Percentiles rank a stretch among this genome's conserved stretches.
These are phyloP conservation scores for Aspergillus jensenii DNA, from an alignment of 2,329 filamentous ascomycete species.

Conservation along the genomic window DNA sequence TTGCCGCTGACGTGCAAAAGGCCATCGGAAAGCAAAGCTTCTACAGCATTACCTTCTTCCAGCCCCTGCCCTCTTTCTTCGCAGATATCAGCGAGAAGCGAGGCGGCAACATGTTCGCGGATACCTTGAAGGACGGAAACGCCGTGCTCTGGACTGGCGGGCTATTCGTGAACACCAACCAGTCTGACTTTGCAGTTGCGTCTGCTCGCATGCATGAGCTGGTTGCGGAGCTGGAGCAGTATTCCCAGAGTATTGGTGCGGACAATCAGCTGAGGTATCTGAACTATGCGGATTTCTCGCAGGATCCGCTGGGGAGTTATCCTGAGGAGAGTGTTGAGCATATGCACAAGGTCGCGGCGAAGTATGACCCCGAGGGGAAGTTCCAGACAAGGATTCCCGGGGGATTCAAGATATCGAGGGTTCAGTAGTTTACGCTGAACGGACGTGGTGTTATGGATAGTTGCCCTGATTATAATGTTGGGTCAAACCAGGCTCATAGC, in stretches of 20 bases:
- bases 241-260: background rate
- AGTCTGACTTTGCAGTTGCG: background rate
- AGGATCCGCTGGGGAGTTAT: slow-evolving; percentile 1
- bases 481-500: too few relatives aligned
- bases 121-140: background rate
- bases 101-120: background rate
- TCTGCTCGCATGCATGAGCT: background rate
- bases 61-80: background rate
- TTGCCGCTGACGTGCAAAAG: background rate
- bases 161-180: background rate
- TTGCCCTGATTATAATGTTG: too few relatives aligned
- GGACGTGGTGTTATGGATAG: too few relatives aligned
- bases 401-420: background rate
- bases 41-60: background rate
- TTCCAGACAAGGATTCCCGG: background rate
- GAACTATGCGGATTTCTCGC: background rate
- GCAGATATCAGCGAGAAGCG: background rate
- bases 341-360: background rate
- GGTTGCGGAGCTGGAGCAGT: background rate
- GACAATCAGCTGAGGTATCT: background rate
- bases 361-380: background rate
- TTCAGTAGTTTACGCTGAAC: background rate
- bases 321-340: background rate
- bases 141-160: background rate
- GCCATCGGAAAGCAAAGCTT: background rate